Evolutionary conservation across 805 yeast genomes (phyloP).

Genomic region (Kodamaea laetipori): DNA sequence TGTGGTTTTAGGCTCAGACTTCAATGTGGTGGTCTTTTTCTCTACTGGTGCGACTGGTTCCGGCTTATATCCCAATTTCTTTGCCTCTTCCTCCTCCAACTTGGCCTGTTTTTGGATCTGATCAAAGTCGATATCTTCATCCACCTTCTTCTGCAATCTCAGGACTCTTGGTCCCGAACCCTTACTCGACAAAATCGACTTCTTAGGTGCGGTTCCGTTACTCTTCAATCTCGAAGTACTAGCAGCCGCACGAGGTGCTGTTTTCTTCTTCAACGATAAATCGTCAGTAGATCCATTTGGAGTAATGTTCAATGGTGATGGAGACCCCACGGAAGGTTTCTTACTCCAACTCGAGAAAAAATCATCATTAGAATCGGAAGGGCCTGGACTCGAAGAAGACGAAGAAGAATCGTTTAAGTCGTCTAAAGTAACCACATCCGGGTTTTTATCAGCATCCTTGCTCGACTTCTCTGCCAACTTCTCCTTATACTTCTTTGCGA

Average conservation of each 20-base stretch:
- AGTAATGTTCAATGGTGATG: constrained; percentile 52
- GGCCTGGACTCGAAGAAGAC: constrained; percentile 35
- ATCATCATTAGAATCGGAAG: constrained; percentile 64
- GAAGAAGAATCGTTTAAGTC: constrained; percentile 36
- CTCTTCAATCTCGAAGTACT: constrained; percentile 28
- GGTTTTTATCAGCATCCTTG: constrained; percentile 68
- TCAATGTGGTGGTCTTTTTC: constrained; percentile 3
- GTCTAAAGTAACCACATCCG: constrained; percentile 72
- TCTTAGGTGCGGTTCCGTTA: constrained; percentile 28
- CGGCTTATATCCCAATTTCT: constrained; percentile 55
- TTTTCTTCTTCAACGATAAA: constrained; percentile 16
- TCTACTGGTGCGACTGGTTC: constrained; percentile 9
- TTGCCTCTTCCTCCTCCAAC: constrained; percentile 73
- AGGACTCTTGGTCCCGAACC: constrained; percentile 58
- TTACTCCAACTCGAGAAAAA: constrained; percentile 92
- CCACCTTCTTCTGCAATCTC: constrained; percentile 53
- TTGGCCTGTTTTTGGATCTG: constrained; percentile 76
- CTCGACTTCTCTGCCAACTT: constrained; percentile 71
- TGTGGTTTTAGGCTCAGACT: constrained; percentile 2
- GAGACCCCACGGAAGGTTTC: constrained; percentile 26
- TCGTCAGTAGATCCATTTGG: constrained; percentile 45
- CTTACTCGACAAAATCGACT: constrained; percentile 46
- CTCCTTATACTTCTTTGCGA: constrained; percentile 79
- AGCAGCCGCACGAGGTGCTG: constrained; percentile 22
- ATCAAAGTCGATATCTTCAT: constrained; percentile 57